Evolutionary conservation across 306 rosid genomes (phyloP), one percentile per base, ranked within the genome.

Genomic region (Phaseolus lunatus): DNA sequence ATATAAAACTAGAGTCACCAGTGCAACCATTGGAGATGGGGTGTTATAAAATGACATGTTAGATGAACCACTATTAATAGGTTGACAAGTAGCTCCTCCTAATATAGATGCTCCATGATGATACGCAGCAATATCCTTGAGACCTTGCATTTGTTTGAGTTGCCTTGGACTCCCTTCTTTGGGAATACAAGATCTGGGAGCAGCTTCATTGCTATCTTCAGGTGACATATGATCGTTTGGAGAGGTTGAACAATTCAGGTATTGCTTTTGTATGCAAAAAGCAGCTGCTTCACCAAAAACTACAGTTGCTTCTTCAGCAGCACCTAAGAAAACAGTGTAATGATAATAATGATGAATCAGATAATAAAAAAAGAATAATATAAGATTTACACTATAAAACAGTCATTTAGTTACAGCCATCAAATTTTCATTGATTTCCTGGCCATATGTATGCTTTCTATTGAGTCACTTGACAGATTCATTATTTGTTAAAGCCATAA

Each of bases 231-330:
- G 88, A 61, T 75, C 41, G 77, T 64, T 82, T 83, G 85, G 85
- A 67, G 88, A 78, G 81, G 81, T 77, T 81, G 84, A 76, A 74
- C 91, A 87, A 53, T 85, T 81, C 69, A 86, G 65, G 78, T 88
- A 90, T 41, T 94, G 94, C 82, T 94, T 92, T 78, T 90, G 97
- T 74, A 94, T 67, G 81, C 87, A 82, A 78, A 87, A 80, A 78
- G 88, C 92, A 72, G 98, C 97, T 24, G 90, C 84, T 83, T 94
- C 98, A 83, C 93, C 93, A 77, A 92, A 94, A 84, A 94, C 90
- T 67, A 76, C 69, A 63, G 88, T 74, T 83, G 96, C 97, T 79
- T 94, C 98, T 83, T 94, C 98, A 53, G 98, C 97, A 80, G 92
- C 91, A 64, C 97, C 98, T 94, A 70, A n/a, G 52, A 74, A 79